Evolutionary conservation across 2,329 filamentous ascomycete genomes (phyloP).

Genomic region (Talaromyces funiculosus): DNA sequence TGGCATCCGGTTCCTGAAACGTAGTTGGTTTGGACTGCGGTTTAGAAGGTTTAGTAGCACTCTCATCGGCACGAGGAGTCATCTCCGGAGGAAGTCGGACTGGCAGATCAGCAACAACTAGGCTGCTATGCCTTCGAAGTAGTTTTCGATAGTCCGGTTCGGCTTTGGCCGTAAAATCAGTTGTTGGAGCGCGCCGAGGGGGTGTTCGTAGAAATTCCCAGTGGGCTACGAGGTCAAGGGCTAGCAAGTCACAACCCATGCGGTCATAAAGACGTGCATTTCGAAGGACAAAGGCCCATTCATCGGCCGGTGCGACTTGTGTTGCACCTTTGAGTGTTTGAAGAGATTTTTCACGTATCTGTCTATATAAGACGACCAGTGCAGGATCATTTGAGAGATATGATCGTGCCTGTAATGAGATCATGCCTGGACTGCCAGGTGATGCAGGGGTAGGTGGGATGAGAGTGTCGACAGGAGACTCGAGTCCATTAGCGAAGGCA

Average conservation of each 20-base stretch:
- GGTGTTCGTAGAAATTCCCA: slow-evolving; percentile 45
- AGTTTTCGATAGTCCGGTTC: slow-evolving; percentile 60
- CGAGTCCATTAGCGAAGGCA: slow-evolving; percentile 17
- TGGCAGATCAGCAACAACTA: slow-evolving; percentile 68
- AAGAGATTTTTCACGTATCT: slow-evolving; percentile 73
- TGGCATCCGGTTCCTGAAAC: slow-evolving; percentile 89
- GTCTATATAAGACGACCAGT: slow-evolving; percentile 77
- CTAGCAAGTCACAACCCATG: slow-evolving; percentile 90
- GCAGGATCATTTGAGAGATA: slow-evolving; percentile 90
- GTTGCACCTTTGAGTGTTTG: slow-evolving; percentile 82
- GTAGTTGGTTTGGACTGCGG: slow-evolving; percentile 58
- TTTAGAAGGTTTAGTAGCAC: slow-evolving; percentile 20
- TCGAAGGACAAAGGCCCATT: slow-evolving; percentile 85
- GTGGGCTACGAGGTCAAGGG: slow-evolving; percentile 63
- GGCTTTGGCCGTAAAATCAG: slow-evolving; percentile 24
- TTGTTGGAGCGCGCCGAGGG: slow-evolving; percentile 17
- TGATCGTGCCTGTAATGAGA: slow-evolving; percentile 61
- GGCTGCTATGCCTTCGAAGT: slow-evolving; percentile 64
- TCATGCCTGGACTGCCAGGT: slow-evolving; percentile 56
- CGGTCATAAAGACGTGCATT: slow-evolving; percentile 78
- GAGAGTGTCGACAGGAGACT: slow-evolving; percentile 74
- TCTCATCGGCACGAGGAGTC: background rate
- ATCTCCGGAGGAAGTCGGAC: background rate
- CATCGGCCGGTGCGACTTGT: slow-evolving; percentile 68
- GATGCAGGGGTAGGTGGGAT: slow-evolving; percentile 46